Percentiles rank a stretch among this genome's conserved stretches.
phyloP scores from a whole-genome alignment of 371 early-diverging fungal species.

The Rhizopus arrhizus region DNA sequence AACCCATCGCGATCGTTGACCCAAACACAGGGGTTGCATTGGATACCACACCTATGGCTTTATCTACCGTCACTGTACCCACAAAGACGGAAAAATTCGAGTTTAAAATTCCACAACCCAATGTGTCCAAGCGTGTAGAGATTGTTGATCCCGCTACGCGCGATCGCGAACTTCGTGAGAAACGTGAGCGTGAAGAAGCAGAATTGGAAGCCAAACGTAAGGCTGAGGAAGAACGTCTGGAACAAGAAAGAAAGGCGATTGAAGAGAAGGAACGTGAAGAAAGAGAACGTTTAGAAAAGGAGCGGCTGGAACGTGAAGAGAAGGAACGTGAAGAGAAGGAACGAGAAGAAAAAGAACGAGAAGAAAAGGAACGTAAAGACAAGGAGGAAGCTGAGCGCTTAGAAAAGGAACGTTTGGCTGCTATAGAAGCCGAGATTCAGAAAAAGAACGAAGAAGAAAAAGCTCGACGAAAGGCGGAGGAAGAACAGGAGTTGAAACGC shows the following conservation, averaged over 20 bases:
- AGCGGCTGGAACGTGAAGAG: constrained; percentile 22
- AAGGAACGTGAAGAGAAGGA: constrained; percentile 28
- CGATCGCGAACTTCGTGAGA: constrained; percentile 34
- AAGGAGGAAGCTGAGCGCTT: constrained; percentile 25
- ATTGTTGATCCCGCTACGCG: constrained; percentile 66
- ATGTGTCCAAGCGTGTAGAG: constrained; percentile 54
- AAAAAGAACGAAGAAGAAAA: constrained; percentile 26
- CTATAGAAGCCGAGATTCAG: constrained; percentile 8
- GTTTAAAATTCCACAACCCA: constrained; percentile 31
- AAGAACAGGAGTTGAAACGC: constrained; percentile 24
- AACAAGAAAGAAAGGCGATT: constrained; percentile 15
- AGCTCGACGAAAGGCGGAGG: constrained; percentile 18
- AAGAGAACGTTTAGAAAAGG: constrained; percentile 35
- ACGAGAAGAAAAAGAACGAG: constrained; percentile 25
- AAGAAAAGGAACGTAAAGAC: constrained; percentile 31
- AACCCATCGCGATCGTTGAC: constrained; percentile 71
- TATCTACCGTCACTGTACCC: constrained; percentile 28
- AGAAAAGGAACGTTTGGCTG: constrained; percentile 26
- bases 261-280: constrained; percentile 12
- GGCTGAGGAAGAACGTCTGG: constrained; percentile 30
- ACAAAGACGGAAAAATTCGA: constrained; percentile 26
- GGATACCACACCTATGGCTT: constrained; percentile 15
- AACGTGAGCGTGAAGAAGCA: constrained; percentile 51
- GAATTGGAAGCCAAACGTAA: constrained; percentile 41
- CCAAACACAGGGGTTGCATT: constrained; percentile 72